Evolutionary conservation across 441 rosid genomes (phyloP), one percentile per base, ranked within the genome.

Genomic region (Breynia disticha): DNA sequence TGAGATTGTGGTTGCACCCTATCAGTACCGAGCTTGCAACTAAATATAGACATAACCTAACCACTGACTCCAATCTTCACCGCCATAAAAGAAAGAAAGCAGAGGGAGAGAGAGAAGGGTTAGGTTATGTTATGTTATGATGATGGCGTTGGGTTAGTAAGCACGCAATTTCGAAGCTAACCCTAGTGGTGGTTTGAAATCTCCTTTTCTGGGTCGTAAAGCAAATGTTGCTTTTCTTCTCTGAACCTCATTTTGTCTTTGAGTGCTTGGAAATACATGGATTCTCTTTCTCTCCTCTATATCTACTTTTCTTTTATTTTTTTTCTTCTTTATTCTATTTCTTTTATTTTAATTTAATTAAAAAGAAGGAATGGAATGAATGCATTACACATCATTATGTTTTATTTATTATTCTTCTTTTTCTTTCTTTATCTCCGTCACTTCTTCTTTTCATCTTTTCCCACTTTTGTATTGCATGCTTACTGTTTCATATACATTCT

Each of bases 191-290:
- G 79, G 59, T 76, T 78, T 76, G 83, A 79, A 75, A 77, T 63
- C 75, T 78, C 83, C 74, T 77, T 83, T 79, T 82, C 87, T 75
- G 74, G 74, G 83, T 76, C 82, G 64, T 73, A 86, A 86, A 80
- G 87, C 85, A 79, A 69, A 76, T 54, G 70, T 79, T 80, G 79
- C 83, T 82, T 82, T 87, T 77, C 82, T 67, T 50, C 78, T 81
- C 95, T 83, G 91, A 81, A 72, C 60, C 79, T 76, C 76, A 52
- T 68, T 80, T 87, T 87, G 90, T 87, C 94, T 71, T 58, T 49
- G 67, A 67, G 82, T 72, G 84, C 80, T 84, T 82, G 96, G 96
- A 76, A 61, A 75, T 64, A 72, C 76, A 60, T 76, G 83, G 93
- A 82, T 84, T 87, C 94, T 63, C 79, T 68, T 50, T 32, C 12